phyloP scores from a whole-genome alignment of 2,329 filamentous ascomycete genomes.

The Diplodia mutila region DNA sequence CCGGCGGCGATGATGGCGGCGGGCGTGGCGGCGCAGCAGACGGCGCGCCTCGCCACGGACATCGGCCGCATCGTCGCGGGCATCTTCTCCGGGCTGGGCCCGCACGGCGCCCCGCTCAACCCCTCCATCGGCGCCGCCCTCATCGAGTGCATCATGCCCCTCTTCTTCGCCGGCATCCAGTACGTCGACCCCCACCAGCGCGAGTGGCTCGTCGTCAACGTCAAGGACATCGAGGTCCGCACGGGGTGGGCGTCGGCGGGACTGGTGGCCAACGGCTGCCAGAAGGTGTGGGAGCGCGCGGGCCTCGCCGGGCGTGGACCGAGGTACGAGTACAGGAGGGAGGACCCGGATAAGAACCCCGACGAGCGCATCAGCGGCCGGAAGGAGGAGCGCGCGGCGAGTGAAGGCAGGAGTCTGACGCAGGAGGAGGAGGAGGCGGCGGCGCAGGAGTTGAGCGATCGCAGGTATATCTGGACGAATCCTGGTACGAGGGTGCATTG shows the following conservation, averaged over 20 bases:
- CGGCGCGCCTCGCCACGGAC: slow-evolving; percentile 69
- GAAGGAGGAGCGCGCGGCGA: slow-evolving; percentile 2
- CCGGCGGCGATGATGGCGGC: slow-evolving; percentile 87
- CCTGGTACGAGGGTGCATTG: slow-evolving; percentile 25
- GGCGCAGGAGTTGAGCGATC: slow-evolving; percentile 13
- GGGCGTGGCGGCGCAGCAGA: slow-evolving; percentile 73
- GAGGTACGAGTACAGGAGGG: slow-evolving; percentile 56
- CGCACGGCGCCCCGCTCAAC: slow-evolving; percentile 62
- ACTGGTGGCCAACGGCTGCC: slow-evolving; percentile 81
- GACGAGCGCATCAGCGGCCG: slow-evolving; percentile 15
- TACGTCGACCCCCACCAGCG: slow-evolving; percentile 74
- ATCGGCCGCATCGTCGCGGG: slow-evolving; percentile 83
- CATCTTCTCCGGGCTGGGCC: slow-evolving; percentile 41
- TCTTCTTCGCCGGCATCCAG: slow-evolving; percentile 87
- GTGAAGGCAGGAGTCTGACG: slow-evolving; percentile 3
- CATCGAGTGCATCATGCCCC: slow-evolving; percentile 77
- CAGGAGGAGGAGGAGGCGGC: slow-evolving; percentile 8
- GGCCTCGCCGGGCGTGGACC: slow-evolving; percentile 75
- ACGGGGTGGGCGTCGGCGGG: slow-evolving; percentile 87
- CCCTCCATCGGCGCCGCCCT: slow-evolving; percentile 79
- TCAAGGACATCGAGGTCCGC: slow-evolving; percentile 74
- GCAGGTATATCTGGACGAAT: slow-evolving; percentile 21
- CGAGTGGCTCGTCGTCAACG: slow-evolving; percentile 73
- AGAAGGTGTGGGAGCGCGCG: slow-evolving; percentile 79
- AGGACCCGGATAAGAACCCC: background rate